phyloP scores from a whole-genome alignment of 1,139 yeast species.

The Komagataea norvegica region DNA sequence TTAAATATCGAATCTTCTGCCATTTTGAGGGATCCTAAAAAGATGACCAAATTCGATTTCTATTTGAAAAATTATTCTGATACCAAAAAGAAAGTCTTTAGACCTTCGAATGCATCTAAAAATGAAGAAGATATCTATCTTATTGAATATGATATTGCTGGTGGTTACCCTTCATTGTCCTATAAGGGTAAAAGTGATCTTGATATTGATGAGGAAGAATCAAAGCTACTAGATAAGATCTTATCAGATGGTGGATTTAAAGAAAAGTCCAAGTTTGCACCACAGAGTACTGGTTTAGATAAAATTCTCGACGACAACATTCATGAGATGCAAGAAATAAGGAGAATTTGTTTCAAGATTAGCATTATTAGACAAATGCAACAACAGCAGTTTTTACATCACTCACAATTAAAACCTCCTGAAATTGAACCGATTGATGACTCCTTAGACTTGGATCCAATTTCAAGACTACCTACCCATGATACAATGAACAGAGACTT shows the following conservation, averaged over 20 bases:
- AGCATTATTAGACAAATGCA: slow-evolving; percentile 89
- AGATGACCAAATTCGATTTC: slow-evolving; percentile 42
- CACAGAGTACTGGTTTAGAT: slow-evolving; percentile 53
- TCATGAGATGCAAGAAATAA: slow-evolving; percentile 75
- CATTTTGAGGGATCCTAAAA: slow-evolving; percentile 52
- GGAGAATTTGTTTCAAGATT: slow-evolving; percentile 84
- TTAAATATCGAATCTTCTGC: slow-evolving; percentile 69
- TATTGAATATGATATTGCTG: slow-evolving; percentile 78
- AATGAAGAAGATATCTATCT: slow-evolving; percentile 40
- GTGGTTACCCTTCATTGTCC: slow-evolving; percentile 69
- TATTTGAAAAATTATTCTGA: slow-evolving; percentile 25
- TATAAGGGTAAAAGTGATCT: slow-evolving; percentile 50
- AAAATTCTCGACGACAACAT: slow-evolving; percentile 62
- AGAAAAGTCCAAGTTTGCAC: slow-evolving; percentile 37
- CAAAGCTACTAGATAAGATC: slow-evolving; percentile 34
- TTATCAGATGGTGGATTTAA: slow-evolving; percentile 31
- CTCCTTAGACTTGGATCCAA: slow-evolving; percentile 65
- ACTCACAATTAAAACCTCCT: slow-evolving; percentile 68
- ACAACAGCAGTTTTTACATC: slow-evolving; percentile 65
- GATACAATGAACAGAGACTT: slow-evolving; percentile 54
- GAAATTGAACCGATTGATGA: slow-evolving; percentile 59
- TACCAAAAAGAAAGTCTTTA: slow-evolving; percentile 25
- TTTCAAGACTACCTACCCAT: slow-evolving; percentile 58
- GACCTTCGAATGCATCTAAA: slow-evolving; percentile 26
- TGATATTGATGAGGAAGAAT: slow-evolving; percentile 47